These are phyloP conservation scores for Aspergillus homomorphus DNA, from an alignment of 495 filamentous ascomycete genomes.

Conservation along the genomic window DNA sequence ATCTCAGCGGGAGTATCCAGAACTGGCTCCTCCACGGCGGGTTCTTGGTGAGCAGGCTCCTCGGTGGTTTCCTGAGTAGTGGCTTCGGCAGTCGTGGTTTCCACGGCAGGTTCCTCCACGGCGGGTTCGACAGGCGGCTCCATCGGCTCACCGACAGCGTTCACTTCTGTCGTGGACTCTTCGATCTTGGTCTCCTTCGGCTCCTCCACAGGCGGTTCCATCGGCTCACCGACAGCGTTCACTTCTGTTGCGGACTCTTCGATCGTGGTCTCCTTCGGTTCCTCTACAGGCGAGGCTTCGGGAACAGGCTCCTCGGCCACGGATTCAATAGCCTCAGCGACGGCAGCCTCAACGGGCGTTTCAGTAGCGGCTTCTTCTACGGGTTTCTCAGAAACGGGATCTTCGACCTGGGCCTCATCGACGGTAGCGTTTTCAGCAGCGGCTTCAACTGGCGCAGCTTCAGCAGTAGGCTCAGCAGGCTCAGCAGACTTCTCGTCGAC, in stretches of 20 bases:
- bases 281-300: constrained; percentile 2
- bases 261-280: not conserved
- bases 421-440: not conserved
- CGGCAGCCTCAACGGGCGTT: constrained; percentile 1
- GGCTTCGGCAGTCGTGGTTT: constrained; percentile 2
- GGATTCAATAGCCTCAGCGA: constrained; percentile 4
- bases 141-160: constrained; percentile 7
- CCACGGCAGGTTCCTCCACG: constrained; percentile 8
- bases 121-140: constrained; percentile 12
- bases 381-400: not conserved
- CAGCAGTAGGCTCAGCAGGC: not conserved
- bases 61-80: constrained; percentile 11
- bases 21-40: constrained; percentile 8
- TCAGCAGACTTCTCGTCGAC: not conserved
- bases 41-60: constrained; percentile 4
- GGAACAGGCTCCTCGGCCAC: constrained; percentile 5
- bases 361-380: constrained; percentile 3
- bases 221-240: constrained; percentile 7
- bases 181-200: not conserved
- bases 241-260: constrained; percentile 10
- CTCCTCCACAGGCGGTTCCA: constrained; percentile 5
- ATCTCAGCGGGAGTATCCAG: constrained; percentile 5
- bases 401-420: constrained; percentile 6
- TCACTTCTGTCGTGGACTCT: constrained; percentile 11
- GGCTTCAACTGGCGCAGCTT: not conserved